phyloP scores from a whole-genome alignment of 768 basidiomycete species.

The Auricularia sp. region DNA sequence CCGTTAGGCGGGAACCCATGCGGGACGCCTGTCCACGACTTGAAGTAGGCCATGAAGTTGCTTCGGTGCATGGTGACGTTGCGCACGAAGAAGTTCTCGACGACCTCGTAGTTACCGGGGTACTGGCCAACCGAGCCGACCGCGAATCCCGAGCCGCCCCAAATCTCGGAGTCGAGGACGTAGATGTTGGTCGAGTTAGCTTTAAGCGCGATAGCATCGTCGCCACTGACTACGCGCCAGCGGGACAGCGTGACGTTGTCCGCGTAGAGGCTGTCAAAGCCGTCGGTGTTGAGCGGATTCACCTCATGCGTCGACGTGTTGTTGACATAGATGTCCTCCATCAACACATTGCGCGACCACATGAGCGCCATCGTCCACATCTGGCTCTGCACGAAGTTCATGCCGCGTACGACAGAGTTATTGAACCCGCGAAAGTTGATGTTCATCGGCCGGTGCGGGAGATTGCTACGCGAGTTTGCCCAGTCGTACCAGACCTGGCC shows the following conservation, averaged over 20 bases:
- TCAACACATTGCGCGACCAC: constrained; percentile 25
- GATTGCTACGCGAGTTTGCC: constrained; percentile 28
- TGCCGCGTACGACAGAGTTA: constrained; percentile 25
- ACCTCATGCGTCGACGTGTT: constrained; percentile 24
- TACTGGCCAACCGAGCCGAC: constrained; percentile 33
- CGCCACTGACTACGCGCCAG: constrained; percentile 30
- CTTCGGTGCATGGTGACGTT: constrained; percentile 18
- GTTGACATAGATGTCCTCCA: constrained; percentile 32
- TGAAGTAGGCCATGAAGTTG: constrained; percentile 23
- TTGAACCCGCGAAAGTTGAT: constrained; percentile 28
- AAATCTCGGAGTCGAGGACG: constrained; percentile 29
- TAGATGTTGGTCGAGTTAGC: constrained; percentile 34
- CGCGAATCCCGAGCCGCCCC: constrained; percentile 30
- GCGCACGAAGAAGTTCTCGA: constrained; percentile 24
- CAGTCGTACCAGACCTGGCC: constrained; percentile 35
- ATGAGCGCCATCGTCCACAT: constrained; percentile 34
- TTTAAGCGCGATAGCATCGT: constrained; percentile 31
- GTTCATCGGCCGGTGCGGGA: constrained; percentile 28
- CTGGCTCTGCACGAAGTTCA: constrained; percentile 32
- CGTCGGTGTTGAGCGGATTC: constrained; percentile 5
- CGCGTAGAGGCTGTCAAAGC: constrained; percentile 26
- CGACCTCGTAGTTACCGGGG: constrained; percentile 19
- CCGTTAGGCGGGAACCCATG: constrained; percentile 27
- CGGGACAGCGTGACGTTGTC: constrained; percentile 29
- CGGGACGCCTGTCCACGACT: constrained; percentile 28